phyloP scores from a whole-genome alignment of 768 basidiomycete genomes.

The Kwoniella shandongensis region DNA sequence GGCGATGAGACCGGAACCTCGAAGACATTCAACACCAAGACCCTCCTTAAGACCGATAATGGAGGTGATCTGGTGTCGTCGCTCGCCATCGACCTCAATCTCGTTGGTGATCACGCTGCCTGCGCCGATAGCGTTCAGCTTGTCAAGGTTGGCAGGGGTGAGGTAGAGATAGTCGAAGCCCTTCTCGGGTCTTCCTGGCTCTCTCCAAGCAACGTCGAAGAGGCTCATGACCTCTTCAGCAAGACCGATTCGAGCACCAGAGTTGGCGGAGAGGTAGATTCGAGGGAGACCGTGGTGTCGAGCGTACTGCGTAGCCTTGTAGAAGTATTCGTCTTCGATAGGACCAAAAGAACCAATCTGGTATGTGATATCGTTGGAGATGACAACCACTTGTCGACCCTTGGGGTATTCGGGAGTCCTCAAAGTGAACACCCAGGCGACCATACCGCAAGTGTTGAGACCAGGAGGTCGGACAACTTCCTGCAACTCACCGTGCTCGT shows the following conservation, averaged over 20 bases:
- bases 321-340: conserved; percentile 93
- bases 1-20: conserved; percentile 95
- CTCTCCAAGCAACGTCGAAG: conserved; percentile 91
- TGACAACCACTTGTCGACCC: conserved; percentile 81
- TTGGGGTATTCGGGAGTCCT: conserved; percentile 86
- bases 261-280: conserved; percentile 97
- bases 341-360: conserved; percentile 99
- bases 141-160: conserved; percentile 84
- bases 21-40: conserved; percentile 92
- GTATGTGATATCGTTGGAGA: conserved; percentile 98
- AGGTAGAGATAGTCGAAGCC: conserved; percentile 95
- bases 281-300: conserved; percentile 84
- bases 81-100: conserved; percentile 80
- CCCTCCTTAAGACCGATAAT: conserved; percentile 97
- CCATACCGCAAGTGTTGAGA: conserved; percentile 95
- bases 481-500: conserved; percentile 84
- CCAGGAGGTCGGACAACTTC: conserved; percentile 92
- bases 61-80: conserved; percentile 89
- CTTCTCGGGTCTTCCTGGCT: conserved; percentile 79
- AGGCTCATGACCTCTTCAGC: conserved; percentile 86
- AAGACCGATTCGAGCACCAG: conserved; percentile 92
- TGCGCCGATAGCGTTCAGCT: conserved; percentile 80
- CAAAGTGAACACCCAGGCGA: conserved; percentile 93
- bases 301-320: conserved; percentile 88
- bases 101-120: conserved; percentile 77